A percentile compares a stretch with the other conserved stretches of the same genome.
Conservation (phyloP, 176 grass and related monocot genomes). For the Juncus inflexus region DNA sequence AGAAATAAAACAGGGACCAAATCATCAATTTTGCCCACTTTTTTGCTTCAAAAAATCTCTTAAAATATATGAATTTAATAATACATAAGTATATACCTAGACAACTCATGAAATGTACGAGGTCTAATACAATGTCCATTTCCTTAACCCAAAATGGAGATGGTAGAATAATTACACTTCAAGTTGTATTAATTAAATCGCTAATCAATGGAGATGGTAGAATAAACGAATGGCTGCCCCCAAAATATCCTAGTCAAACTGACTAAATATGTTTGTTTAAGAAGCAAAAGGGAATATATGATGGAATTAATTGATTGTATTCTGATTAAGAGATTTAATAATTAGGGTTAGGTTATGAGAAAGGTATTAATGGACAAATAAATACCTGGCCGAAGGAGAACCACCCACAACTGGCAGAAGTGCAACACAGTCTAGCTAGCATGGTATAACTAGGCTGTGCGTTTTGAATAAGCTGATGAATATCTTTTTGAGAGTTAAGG, state of each 20-base stretch:
- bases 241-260: constrained; percentile 21
- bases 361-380: constrained; percentile 22
- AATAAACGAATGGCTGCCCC: not conserved
- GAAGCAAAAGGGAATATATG: constrained; percentile 1
- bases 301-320: constrained; percentile 1
- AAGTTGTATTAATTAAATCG: constrained; percentile 1
- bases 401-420: constrained; percentile 20
- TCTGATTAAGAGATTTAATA: constrained; percentile 12
- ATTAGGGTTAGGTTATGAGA: constrained; percentile 14
- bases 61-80: not conserved
- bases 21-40: too few species aligned
- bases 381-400: constrained; percentile 11
- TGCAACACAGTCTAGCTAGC: constrained; percentile 29
- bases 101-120: constrained; percentile 29
- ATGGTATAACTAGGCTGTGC: not conserved
- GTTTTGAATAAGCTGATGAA: not conserved
- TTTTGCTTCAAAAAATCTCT: not conserved
- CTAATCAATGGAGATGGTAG: constrained; percentile 6
- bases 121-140: constrained; percentile 8
- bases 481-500: not conserved
- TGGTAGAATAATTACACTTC: too few species aligned
- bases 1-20: too few species aligned
- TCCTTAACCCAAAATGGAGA: constrained; percentile 7
- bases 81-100: constrained; percentile 26
- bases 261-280: not conserved